Conservation (phyloP, 495 filamentous ascomycete genomes). For the Physcia stellaris region DNA sequence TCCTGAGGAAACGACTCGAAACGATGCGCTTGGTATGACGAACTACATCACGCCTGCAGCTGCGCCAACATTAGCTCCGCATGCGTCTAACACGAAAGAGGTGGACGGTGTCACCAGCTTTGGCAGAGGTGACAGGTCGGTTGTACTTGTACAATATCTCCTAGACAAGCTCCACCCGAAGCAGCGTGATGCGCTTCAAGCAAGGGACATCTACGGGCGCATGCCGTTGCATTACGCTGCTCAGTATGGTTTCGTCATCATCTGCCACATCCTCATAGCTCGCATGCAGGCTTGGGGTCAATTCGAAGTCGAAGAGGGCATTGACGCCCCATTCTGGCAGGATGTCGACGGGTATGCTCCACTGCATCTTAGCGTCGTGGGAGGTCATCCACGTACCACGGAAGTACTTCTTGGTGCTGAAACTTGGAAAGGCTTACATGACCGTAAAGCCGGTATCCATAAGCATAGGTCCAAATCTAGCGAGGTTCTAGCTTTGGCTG, state of each 20-base stretch:
- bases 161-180: conserved; percentile 53
- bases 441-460: conserved; percentile 45
- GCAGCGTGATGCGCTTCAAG: conserved; percentile 55
- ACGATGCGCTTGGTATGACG: conserved; percentile 36
- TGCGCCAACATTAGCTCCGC: conserved; percentile 46
- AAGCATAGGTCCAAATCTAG: conserved; percentile 71
- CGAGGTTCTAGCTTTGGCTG: conserved; percentile 74
- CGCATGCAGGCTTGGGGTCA: conserved; percentile 80
- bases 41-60: conserved; percentile 70
- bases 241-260: conserved; percentile 78
- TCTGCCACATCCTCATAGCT: conserved; percentile 77
- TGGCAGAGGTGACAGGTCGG: conserved; percentile 55
- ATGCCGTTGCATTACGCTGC: conserved; percentile 90
- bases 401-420: conserved; percentile 66
- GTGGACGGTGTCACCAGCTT: conserved; percentile 44
- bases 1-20: conserved; percentile 28
- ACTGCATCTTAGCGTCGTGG: conserved; percentile 81
- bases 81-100: conserved; percentile 39
- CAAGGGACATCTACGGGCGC: conserved; percentile 66
- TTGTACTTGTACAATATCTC: conserved; percentile 59
- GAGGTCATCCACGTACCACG: conserved; percentile 78
- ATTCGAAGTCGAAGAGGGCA: conserved; percentile 70
- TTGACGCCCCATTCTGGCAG: conserved; percentile 77
- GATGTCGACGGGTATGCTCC: conserved; percentile 87
- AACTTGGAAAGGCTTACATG: conserved; percentile 46